Percentiles rank a stretch among this genome's conserved stretches.
phyloP scores from a whole-genome alignment of 148 eudicot species.

The Euryodendron excelsum region DNA sequence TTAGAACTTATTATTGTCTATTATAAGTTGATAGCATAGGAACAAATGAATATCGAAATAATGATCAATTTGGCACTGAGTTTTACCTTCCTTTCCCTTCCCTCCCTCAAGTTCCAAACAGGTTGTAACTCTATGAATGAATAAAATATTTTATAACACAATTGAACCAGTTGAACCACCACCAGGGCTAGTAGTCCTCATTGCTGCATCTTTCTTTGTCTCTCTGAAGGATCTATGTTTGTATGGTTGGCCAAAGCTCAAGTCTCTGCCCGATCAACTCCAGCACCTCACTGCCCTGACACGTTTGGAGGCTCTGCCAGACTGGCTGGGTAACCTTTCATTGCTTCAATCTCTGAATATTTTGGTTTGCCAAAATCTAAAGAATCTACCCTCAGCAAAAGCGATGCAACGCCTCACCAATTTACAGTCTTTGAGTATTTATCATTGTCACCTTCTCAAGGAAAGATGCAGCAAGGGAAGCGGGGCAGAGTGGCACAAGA shows the following conservation, averaged over 20 bases:
- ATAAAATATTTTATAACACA: too few species aligned
- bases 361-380: not conserved
- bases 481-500: not conserved
- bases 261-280: too few species aligned
- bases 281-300: conserved; percentile 1
- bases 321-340: conserved; percentile 15
- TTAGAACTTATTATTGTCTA: too few species aligned
- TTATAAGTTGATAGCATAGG: not conserved
- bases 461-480: not conserved
- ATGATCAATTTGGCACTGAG: not conserved
- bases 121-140: too few species aligned
- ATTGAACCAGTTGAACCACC: too few species aligned
- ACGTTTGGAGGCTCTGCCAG: conserved; percentile 11
- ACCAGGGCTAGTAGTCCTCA: too few species aligned
- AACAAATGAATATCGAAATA: not conserved
- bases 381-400: conserved; percentile 3
- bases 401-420: conserved; percentile 9
- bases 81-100: too few species aligned
- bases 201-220: too few species aligned
- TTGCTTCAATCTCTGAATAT: not conserved
- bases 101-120: too few species aligned
- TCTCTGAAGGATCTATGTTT: not conserved
- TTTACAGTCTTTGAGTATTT: not conserved
- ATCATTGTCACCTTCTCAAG: not conserved
- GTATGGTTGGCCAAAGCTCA: not conserved